phyloP scores from a whole-genome alignment of 352 stramenopile species.

The Phytophthora aleatoria region DNA sequence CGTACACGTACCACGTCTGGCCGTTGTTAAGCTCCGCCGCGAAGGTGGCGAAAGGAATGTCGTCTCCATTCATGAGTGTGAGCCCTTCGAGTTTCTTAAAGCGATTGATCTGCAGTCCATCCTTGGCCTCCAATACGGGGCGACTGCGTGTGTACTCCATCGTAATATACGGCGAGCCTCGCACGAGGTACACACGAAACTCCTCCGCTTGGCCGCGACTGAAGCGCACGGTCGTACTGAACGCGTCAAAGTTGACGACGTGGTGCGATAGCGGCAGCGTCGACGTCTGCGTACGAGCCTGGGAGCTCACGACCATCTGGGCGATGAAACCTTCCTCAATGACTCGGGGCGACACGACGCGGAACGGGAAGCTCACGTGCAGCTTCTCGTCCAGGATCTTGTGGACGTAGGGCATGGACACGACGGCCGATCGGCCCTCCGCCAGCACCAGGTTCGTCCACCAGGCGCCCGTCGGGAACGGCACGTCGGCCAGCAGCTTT shows the following conservation, averaged over 20 bases:
- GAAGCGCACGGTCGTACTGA: conserved; percentile 74
- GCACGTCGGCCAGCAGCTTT: conserved; percentile 48
- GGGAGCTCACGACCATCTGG: conserved; percentile 60
- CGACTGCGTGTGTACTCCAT: conserved; percentile 60
- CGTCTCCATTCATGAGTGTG: conserved; percentile 46
- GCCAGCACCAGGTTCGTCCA: conserved; percentile 85
- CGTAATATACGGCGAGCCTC: conserved; percentile 83
- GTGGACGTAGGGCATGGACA: conserved; percentile 74
- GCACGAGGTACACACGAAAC: conserved; percentile 69
- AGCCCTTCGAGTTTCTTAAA: conserved; percentile 57
- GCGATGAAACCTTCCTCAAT: conserved; percentile 78
- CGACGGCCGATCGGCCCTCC: conserved; percentile 57
- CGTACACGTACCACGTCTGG: conserved; percentile 72
- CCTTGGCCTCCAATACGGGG: conserved; percentile 59
- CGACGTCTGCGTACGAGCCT: conserved; percentile 1
- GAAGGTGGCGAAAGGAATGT: conserved; percentile 56
- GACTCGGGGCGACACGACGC: conserved; percentile 59
- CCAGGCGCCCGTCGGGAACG: conserved; percentile 81
- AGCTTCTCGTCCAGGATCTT: conserved; percentile 59
- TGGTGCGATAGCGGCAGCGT: conserved; percentile 41
- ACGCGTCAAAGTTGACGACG: conserved; percentile 70
- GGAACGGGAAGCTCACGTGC: conserved; percentile 81
- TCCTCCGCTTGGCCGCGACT: conserved; percentile 35
- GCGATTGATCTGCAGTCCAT: conserved; percentile 50
- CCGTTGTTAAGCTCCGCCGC: conserved; percentile 57